phyloP scores from a whole-genome alignment of 805 yeast genomes.

The Schwanniomyces yamadae region DNA sequence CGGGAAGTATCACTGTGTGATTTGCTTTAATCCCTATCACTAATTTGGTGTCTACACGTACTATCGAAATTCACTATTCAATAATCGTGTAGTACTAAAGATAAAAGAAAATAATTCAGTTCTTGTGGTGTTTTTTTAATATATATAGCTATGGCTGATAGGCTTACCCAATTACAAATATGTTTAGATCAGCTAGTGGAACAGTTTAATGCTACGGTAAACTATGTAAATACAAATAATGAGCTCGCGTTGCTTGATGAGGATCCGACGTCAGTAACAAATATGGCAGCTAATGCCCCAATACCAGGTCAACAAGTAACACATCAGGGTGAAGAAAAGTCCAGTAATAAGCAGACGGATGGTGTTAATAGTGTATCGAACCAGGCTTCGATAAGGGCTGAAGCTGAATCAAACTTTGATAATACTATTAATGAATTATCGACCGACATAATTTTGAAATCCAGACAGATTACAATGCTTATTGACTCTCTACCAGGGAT shows the following conservation, averaged over 20 bases:
- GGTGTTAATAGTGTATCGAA: conserved; percentile 16
- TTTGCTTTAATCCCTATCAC: too few species aligned
- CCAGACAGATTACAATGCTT: conserved; percentile 80
- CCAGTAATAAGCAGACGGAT: conserved; percentile 15
- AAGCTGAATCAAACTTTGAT: conserved; percentile 24
- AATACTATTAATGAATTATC: conserved; percentile 72
- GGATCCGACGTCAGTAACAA: conserved; percentile 65
- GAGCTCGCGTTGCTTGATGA: conserved; percentile 49
- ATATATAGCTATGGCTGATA: conserved; percentile 69
- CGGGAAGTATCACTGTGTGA: too few species aligned
- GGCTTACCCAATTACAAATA: conserved; percentile 85
- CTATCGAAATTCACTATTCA: too few species aligned
- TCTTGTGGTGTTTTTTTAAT: too few species aligned
- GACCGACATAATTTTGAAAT: conserved; percentile 78
- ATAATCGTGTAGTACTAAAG: too few species aligned
- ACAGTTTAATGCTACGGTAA: conserved; percentile 74
- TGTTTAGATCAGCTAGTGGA: conserved; percentile 82
- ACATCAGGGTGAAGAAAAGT: conserved; percentile 7
- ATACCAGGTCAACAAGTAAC: conserved; percentile 33
- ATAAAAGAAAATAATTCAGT: too few species aligned
- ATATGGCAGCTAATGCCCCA: conserved; percentile 60
- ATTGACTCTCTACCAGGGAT: conserved; percentile 92
- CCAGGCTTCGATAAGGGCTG: conserved; percentile 15
- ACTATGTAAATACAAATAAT: conserved; percentile 54
- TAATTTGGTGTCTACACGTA: too few species aligned